A percentile compares a stretch with the other conserved stretches of the same genome.
Evolutionary conservation across 1,284 basidiomycete genomes (phyloP).

Genomic region (Apiotrichum laibachii): DNA sequence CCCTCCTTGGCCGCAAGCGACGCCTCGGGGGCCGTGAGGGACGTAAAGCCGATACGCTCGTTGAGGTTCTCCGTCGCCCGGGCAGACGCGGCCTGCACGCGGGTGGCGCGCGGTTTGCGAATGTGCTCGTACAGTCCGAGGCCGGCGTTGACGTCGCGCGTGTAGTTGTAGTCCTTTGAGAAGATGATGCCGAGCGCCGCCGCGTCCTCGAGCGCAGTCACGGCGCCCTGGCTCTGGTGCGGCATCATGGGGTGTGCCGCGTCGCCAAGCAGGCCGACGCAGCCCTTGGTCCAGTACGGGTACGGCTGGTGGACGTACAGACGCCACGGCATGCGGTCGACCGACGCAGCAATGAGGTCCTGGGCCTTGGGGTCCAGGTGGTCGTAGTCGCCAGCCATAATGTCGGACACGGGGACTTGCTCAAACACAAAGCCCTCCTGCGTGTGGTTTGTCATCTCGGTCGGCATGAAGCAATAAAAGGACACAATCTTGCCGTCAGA

Average conservation of each 20-base stretch:
- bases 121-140: constrained; percentile 48
- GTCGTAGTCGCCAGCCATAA: constrained; percentile 42
- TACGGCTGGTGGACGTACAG: constrained; percentile 50
- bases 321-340: constrained; percentile 50
- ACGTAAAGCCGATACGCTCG: constrained; percentile 51
- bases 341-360: constrained; percentile 44
- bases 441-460: constrained; percentile 49
- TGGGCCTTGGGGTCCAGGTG: constrained; percentile 44
- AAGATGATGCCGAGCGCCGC: constrained; percentile 43
- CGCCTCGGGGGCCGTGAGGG: constrained; percentile 33
- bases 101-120: constrained; percentile 48
- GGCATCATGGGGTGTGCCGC: constrained; percentile 46
- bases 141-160: constrained; percentile 38
- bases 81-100: constrained; percentile 45
- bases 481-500: constrained; percentile 45
- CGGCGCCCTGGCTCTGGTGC: constrained; percentile 41
- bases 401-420: constrained; percentile 44
- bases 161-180: constrained; percentile 33
- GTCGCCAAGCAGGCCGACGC: constrained; percentile 43
- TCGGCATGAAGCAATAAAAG: constrained; percentile 49
- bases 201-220: constrained; percentile 45
- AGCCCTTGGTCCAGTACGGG: constrained; percentile 41
- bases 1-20: constrained; percentile 41
- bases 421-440: constrained; percentile 50
- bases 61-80: constrained; percentile 50